Evolutionary conservation across 345 rosid species (phyloP), one percentile per base, ranked within the genome.

Genomic region (Fremontodendron californicum): DNA sequence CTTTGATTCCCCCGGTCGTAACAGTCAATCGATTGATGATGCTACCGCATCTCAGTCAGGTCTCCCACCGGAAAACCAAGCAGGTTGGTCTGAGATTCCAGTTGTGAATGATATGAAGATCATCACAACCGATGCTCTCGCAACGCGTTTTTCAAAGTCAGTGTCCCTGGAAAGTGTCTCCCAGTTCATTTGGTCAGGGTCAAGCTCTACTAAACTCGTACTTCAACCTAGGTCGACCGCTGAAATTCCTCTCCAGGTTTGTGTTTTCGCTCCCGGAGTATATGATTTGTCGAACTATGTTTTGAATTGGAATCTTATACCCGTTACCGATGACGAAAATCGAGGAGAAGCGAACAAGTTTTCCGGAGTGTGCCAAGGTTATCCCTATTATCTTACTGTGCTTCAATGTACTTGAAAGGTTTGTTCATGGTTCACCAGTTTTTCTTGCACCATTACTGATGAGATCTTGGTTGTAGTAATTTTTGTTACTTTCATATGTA

Each of bases 181-280:
- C 45, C 91, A 96, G 0, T 90, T 88, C 82, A 79, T 90, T 58
- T 96, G 98, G 99, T 89, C 91, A 54, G 97, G 92, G 51, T 83
- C 97, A 65, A 92, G 94, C 79, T 86, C 88, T 39, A 91, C 92
- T 64, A 88, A 80, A 69, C 82, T 88, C 71, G 80, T 43, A 68
- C 80, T 91, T 60, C 84, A 84, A 79, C 92, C 99, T 13, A 51
- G 79, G 78, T 93, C 98, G n/a, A 80, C 87, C 2, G 65, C 76
- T 0, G 88, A 85, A 83, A 82, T 91, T 78, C 90, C 92, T 23
- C 89, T 93, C 79, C 89, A 87, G 87, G 78, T 93, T 76, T 91
- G 90, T 33, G 81, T 91, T 71, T 93, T 96, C 74, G 84, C 90
- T 58, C 95, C 97, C 0, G 97, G 99, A 45, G 78, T 87, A 43